phyloP scores from a whole-genome alignment of 2,329 filamentous ascomycete species.

The Ophiostoma ips region DNA sequence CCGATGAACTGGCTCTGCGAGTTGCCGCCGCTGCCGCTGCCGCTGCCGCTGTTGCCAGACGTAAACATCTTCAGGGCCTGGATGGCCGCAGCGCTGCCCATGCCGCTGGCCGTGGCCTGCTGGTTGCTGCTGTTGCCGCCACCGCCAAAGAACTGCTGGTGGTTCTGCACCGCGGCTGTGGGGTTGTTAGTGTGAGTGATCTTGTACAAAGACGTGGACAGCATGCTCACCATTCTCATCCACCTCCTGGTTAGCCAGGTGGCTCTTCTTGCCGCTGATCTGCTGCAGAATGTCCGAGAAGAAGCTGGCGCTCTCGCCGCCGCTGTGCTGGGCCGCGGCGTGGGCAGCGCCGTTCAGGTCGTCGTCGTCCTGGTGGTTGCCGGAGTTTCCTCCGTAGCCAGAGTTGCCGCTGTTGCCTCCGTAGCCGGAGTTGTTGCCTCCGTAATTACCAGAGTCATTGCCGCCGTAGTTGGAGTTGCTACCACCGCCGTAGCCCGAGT shows the following conservation, averaged over 20 bases:
- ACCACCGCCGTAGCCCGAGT: background rate
- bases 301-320: conserved; percentile 30
- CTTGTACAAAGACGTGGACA: too few relatives aligned
- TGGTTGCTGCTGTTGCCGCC: conserved; percentile 26
- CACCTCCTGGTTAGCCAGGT: conserved; percentile 30
- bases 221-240: conserved; percentile 33
- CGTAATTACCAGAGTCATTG: background rate
- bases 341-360: conserved; percentile 34
- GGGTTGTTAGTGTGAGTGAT: background rate
- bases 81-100: conserved; percentile 64
- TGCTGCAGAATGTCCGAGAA: conserved; percentile 35
- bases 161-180: conserved; percentile 39
- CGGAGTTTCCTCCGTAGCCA: conserved; percentile 13
- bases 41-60: conserved; percentile 25
- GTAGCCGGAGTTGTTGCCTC: conserved; percentile 1
- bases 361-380: conserved; percentile 28
- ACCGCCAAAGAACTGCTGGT: conserved; percentile 58
- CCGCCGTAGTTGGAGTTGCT: background rate
- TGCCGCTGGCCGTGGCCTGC: conserved; percentile 33
- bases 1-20: conserved; percentile 71
- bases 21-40: conserved; percentile 31
- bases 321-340: conserved; percentile 28
- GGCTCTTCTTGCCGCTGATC: conserved; percentile 35
- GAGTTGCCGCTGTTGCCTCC: conserved; percentile 7
- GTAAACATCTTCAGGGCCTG: conserved; percentile 72